These are phyloP conservation scores for Xanthoconium separans DNA, from an alignment of 1,284 basidiomycete genomes.

Conservation along the genomic window DNA sequence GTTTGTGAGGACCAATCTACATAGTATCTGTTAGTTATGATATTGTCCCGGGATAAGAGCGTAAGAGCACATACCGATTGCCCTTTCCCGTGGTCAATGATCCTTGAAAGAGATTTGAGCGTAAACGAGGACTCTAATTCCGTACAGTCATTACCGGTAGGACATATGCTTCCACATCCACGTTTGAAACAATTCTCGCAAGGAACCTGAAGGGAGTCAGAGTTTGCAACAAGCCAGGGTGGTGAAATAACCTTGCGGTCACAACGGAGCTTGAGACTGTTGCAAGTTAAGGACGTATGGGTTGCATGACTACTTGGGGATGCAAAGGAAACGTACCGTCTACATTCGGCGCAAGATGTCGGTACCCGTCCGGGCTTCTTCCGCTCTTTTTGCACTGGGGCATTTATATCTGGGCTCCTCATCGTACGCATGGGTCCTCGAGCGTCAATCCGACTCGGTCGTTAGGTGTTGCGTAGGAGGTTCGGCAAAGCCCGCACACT, in stretches of 20 bases:
- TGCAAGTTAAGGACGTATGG: not conserved
- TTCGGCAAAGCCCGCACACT: conserved; percentile 15
- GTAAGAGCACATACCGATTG: conserved; percentile 38
- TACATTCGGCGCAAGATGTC: conserved; percentile 72
- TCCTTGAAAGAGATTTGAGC: conserved; percentile 32
- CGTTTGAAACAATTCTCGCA: conserved; percentile 70
- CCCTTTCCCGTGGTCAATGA: conserved; percentile 57
- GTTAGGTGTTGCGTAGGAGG: not conserved
- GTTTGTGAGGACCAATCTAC: conserved; percentile 58
- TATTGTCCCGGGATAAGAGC: not conserved
- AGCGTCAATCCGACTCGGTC: not conserved
- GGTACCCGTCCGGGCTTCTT: conserved; percentile 51
- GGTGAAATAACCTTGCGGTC: conserved; percentile 52
- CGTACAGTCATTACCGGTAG: conserved; percentile 48
- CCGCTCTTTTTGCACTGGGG: conserved; percentile 27
- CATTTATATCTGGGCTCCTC: conserved; percentile 6
- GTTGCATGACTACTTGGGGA: too few relatives aligned
- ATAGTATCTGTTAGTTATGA: not conserved
- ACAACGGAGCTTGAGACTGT: conserved; percentile 67
- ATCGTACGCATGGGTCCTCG: conserved; percentile 6
- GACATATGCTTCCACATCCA: conserved; percentile 69
- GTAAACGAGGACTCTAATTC: conserved; percentile 1
- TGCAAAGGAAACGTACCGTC: conserved; percentile 39
- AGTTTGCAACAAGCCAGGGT: not conserved
- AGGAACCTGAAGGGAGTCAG: conserved; percentile 47